Evolutionary conservation across 2,329 filamentous ascomycete genomes (phyloP), one percentile per base, ranked within the genome.

Genomic region (Fusarium proliferatum): DNA sequence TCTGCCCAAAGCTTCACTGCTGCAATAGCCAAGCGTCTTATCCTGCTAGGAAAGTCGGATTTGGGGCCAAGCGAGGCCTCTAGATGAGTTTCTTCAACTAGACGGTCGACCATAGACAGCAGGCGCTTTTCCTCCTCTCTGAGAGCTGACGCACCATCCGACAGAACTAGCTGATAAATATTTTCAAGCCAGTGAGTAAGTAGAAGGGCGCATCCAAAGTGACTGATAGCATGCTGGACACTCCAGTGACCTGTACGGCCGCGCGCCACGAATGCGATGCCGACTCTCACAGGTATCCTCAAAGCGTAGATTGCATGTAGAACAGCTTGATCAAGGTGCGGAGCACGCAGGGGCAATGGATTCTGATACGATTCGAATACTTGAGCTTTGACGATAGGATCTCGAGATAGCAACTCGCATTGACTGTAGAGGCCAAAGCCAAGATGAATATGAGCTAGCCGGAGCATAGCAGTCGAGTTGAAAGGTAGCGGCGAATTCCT

Each of bases 211-310:
- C 69, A 72, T 21, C 69, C 69, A 16, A 71, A 64, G 28, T 67
- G 65, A 17, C 49, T 67, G 10, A 72, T 68, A 21, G 66, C 57
- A 26, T 72, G 69, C 26, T 70, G 62, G 28, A 72, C 51, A 30
- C 69, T 72, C 69, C 69, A 72, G 17, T 70, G 69, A 5, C 69
- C 57, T 5, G 69, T 72, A 21, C 56, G 53, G 3, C 67, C 69
- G 15, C 67, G 61, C 9, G 69, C 69, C 11, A 72, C 67, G 21
- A 71, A 72, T 15, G 67, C 69, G 10, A 72, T 72, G 1, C 69
- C 69, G 9, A 71, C 61, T 8, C 69, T 59, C 8, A 72, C 62
- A 2, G 69, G 69, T 17, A 71, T 51, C 12, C 69, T 71, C 8
- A 71, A 51, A 23, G 69, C 67, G 33, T 71, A 64, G 6, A 70